Conservation (phyloP, 2,329 filamentous ascomycete genomes). For the Botrytis porri region DNA sequence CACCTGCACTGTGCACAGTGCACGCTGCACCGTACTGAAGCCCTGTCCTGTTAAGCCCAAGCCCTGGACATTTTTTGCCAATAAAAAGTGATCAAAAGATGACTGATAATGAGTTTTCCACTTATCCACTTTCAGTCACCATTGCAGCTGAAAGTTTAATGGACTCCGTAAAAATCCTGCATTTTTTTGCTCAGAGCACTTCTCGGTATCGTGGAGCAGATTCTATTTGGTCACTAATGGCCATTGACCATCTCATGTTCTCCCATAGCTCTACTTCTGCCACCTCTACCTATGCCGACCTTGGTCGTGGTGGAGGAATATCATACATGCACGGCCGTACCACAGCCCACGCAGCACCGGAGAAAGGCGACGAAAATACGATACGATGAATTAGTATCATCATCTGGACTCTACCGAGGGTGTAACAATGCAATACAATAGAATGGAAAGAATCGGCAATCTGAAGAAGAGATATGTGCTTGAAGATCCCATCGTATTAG, state of each 20-base stretch:
- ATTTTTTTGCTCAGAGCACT: background rate
- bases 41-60: background rate
- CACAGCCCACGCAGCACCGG: constrained; percentile 15
- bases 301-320: background rate
- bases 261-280: background rate
- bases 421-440: background rate
- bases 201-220: constrained; percentile 18
- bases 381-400: background rate
- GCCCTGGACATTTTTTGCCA: background rate
- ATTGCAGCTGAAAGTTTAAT: constrained; percentile 18
- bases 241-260: background rate
- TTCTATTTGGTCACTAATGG: constrained; percentile 15
- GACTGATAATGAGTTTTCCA: background rate
- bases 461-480: background rate
- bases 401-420: background rate
- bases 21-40: background rate
- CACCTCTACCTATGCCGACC: background rate
- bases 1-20: constrained; percentile 12
- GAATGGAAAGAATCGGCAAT: background rate
- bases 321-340: constrained; percentile 20
- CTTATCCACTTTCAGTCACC: constrained; percentile 19
- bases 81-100: background rate
- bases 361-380: constrained; percentile 6
- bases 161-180: constrained; percentile 15
- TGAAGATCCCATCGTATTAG: background rate